phyloP scores from a whole-genome alignment of 768 basidiomycete genomes.

The Amanita exitialis region DNA sequence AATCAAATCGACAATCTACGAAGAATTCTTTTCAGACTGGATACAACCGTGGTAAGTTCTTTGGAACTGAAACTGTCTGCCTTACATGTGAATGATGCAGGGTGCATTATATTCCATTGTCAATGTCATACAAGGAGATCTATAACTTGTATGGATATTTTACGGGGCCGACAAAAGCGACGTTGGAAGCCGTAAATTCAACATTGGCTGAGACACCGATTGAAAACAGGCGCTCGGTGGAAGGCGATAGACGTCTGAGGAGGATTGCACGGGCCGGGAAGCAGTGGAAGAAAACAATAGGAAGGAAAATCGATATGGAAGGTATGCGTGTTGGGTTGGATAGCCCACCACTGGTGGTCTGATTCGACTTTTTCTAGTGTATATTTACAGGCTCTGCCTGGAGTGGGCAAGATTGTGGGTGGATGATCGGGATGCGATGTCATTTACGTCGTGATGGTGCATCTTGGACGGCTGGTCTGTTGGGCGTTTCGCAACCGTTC shows the following conservation, averaged over 20 bases:
- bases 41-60: constrained; percentile 19
- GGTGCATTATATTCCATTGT: constrained; percentile 94
- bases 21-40: constrained; percentile 88
- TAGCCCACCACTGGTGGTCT: not conserved
- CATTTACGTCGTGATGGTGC: constrained; percentile 11
- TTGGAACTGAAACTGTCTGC: not conserved
- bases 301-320: constrained; percentile 86
- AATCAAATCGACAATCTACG: constrained; percentile 84
- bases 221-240: constrained; percentile 27
- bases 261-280: constrained; percentile 90
- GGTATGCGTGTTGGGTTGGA: constrained; percentile 32
- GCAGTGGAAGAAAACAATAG: constrained; percentile 82
- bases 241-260: constrained; percentile 64
- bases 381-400: constrained; percentile 78
- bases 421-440: constrained; percentile 76
- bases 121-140: constrained; percentile 78
- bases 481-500: not conserved
- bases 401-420: constrained; percentile 83
- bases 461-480: not conserved
- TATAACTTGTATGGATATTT: constrained; percentile 94
- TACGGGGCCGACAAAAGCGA: constrained; percentile 66
- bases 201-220: constrained; percentile 25
- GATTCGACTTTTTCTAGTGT: constrained; percentile 32
- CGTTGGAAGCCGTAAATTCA: constrained; percentile 42
- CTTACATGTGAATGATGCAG: constrained; percentile 23